Conservation (phyloP, 176 grass and related monocot genomes). For the Bromus sterilis region DNA sequence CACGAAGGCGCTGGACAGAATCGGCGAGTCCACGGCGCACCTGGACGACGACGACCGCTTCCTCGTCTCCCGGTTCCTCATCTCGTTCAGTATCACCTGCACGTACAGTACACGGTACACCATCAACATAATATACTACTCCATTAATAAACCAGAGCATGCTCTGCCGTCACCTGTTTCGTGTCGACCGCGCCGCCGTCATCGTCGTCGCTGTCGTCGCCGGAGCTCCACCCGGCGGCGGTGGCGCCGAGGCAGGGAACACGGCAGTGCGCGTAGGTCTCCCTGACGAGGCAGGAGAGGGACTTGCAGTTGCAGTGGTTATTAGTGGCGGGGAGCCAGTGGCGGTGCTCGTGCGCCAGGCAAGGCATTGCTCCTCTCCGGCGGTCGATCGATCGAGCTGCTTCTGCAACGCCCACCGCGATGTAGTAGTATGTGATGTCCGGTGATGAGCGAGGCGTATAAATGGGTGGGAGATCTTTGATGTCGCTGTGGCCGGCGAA, state of each 20-base stretch:
- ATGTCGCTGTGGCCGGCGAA: not conserved
- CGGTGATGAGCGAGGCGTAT: not conserved
- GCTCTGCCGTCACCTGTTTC: slow-evolving; percentile 23
- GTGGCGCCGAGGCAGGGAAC: slow-evolving; percentile 47
- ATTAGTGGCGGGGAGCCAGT: slow-evolving; percentile 24
- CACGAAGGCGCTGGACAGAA: slow-evolving; percentile 12
- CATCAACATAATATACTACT: not conserved
- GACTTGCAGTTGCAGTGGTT: slow-evolving; percentile 46
- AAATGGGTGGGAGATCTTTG: slow-evolving; percentile 5
- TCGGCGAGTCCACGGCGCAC: slow-evolving; percentile 23
- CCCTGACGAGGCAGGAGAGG: slow-evolving; percentile 52
- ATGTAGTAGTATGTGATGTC: not conserved
- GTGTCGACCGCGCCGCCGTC: slow-evolving; percentile 34
- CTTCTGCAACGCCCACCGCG: not conserved
- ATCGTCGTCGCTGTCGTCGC: slow-evolving; percentile 32
- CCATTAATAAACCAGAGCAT: not conserved
- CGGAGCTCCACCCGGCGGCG: slow-evolving; percentile 54
- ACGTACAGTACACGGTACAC: not conserved
- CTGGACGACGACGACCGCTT: slow-evolving; percentile 36
- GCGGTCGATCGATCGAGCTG: not conserved
- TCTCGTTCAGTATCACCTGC: slow-evolving; percentile 63
- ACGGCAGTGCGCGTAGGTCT: slow-evolving; percentile 44
- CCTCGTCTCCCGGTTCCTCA: slow-evolving; percentile 49
- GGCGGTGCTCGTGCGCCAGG: slow-evolving; percentile 32
- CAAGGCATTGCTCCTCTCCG: slow-evolving; percentile 28